A percentile compares a stretch with the other conserved stretches of the same genome.
phyloP scores from a whole-genome alignment of 306 rosid species.

The Oemleria cerasiformis region DNA sequence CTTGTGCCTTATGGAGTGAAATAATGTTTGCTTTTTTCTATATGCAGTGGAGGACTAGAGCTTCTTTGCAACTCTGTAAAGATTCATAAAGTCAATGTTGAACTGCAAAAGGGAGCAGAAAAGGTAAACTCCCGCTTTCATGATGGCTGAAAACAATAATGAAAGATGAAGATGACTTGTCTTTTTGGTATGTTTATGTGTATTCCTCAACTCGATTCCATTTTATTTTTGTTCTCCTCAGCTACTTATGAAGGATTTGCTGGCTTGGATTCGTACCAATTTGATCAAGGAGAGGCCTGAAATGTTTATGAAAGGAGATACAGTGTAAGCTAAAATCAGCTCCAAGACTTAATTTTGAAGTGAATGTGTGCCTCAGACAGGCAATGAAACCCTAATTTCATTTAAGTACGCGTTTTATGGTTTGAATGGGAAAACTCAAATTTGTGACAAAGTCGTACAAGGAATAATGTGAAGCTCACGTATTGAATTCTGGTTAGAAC shows the following conservation, averaged over 20 bases:
- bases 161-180: background rate
- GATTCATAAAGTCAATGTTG: slow-evolving; percentile 66
- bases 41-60: slow-evolving; percentile 83
- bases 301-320: slow-evolving; percentile 95
- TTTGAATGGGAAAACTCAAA: background rate
- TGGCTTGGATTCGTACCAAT: slow-evolving; percentile 73
- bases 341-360: slow-evolving; percentile 1
- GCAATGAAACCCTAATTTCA: background rate
- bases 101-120: slow-evolving; percentile 49
- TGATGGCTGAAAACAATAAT: background rate
- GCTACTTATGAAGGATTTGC: slow-evolving; percentile 84
- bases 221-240: slow-evolving; percentile 32
- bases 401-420: background rate
- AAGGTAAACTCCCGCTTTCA: slow-evolving; percentile 38
- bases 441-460: background rate
- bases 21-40: background rate
- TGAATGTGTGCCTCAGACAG: background rate
- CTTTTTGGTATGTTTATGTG: background rate
- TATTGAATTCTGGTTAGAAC: background rate
- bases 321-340: slow-evolving; percentile 60
- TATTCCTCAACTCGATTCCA: slow-evolving; percentile 1
- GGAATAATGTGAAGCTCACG: background rate
- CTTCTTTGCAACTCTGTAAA: slow-evolving; percentile 89
- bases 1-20: background rate
- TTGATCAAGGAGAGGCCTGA: slow-evolving; percentile 96